Evolutionary conservation across 441 rosid genomes (phyloP), one percentile per base, ranked within the genome.

Genomic region (Pelargonium cotyledonis): DNA sequence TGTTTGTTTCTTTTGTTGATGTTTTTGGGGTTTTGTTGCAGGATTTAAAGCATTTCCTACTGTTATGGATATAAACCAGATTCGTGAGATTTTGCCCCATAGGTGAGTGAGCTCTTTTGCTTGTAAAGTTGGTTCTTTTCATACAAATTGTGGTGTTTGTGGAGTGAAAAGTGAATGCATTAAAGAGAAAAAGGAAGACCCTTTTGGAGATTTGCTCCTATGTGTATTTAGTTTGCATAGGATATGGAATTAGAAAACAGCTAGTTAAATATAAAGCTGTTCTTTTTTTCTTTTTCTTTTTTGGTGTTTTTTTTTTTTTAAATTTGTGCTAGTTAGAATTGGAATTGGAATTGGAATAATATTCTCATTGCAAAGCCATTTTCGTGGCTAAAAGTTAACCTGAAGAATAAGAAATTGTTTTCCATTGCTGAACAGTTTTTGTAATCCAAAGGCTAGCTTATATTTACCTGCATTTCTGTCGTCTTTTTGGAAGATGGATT

Each of bases 31-130:
- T 21, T 46, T 7, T n/a, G 11, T 65, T 77, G 68, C 82, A 92
- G 98, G 76, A 55, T 90, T 73, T 74, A 77, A 86, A 14, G 95
- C 94, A 60, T 92, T 78, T 77, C 98, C 96, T 47, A 85, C 89
- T 19, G 92, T 92, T 15, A 81, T 92, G 90, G 96, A 92, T 71
- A 86, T 92, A 58, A 90, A 92, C 75, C 81, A 89, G 83, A 85
- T 92, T 77, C 88, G 92, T 77, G 92, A 90, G 70, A 90, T 92
- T 68, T 76, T 92, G 72, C 98, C 95, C 21, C 96, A 90, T 78
- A 81, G 98, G 96, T 92, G 19, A 71, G 72, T 47, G 16, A 16
- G 16, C 11, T 26, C 3, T 23, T 68, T 12, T 57, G 2, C 12
- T 89, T 68, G 60, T 61, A 46, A 6, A 19, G 0, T 38, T 43